Percentiles rank a stretch among this genome's conserved stretches.
Evolutionary conservation across 345 rosid species (phyloP).

Genomic region (Syzygium jambos): DNA sequence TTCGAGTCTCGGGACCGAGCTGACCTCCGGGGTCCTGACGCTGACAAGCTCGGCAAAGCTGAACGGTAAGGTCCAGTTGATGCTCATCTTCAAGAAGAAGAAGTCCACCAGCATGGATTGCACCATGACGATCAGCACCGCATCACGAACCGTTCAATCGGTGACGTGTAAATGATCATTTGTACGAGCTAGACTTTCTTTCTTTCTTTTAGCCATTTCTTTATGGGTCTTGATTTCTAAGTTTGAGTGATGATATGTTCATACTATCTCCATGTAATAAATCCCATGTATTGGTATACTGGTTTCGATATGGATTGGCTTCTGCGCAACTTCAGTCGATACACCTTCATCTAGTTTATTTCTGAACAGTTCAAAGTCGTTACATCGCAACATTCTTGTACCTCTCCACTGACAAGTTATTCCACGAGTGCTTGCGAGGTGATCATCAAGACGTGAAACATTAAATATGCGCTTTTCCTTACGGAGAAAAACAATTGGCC

Average conservation of each 20-base stretch:
- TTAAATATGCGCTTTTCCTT: background rate
- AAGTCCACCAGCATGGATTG: slow-evolving; percentile 13
- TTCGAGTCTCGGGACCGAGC: background rate
- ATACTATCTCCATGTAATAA: background rate
- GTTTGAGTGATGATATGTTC: background rate
- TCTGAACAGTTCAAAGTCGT: background rate
- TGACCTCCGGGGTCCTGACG: background rate
- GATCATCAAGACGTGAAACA: background rate
- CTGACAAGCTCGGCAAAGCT: slow-evolving; percentile 2
- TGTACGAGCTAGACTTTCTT: background rate
- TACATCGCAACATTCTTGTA: background rate
- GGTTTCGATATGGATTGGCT: background rate
- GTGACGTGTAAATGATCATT: background rate
- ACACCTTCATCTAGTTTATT: background rate
- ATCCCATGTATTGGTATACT: background rate
- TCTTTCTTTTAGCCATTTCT: background rate
- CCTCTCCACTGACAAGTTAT: background rate
- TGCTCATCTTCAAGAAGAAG: slow-evolving; percentile 17
- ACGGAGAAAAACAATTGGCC: background rate
- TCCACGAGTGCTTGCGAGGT: background rate
- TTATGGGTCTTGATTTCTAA: background rate
- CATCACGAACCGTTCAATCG: background rate
- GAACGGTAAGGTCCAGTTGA: slow-evolving; percentile 7
- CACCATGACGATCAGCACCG: background rate
- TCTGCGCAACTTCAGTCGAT: background rate